These are phyloP conservation scores for Camelina laxa DNA, from an alignment of 345 rosid genomes.

Conservation along the genomic window DNA sequence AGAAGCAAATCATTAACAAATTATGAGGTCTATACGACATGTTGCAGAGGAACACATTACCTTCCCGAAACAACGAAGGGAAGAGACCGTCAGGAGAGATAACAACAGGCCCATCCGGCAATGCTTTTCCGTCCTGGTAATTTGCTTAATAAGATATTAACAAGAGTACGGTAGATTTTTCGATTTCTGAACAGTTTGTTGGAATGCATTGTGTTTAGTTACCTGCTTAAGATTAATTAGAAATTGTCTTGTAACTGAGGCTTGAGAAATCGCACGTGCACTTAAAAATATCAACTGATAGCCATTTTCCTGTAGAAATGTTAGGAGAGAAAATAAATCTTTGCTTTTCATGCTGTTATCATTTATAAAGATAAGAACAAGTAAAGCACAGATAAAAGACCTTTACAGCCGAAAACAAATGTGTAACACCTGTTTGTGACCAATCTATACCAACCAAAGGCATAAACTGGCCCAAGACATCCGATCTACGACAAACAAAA, in stretches of 20 bases:
- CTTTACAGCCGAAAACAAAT: slow-evolving; percentile 90
- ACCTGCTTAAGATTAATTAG: slow-evolving; percentile 94
- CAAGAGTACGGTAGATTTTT: not conserved
- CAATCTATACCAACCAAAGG: slow-evolving; percentile 95
- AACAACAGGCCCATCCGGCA: slow-evolving; percentile 98
- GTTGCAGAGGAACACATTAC: slow-evolving; percentile 47
- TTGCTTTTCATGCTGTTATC: slow-evolving; percentile 2
- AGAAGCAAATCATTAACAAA: slow-evolving; percentile 3
- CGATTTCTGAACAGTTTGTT: not conserved
- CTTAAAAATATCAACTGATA: slow-evolving; percentile 92
- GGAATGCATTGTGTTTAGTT: slow-evolving; percentile 6
- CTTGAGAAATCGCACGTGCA: slow-evolving; percentile 97
- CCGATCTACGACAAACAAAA: slow-evolving; percentile 66
- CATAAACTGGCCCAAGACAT: slow-evolving; percentile 98
- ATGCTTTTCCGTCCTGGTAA: slow-evolving; percentile 82
- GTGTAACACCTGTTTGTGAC: slow-evolving; percentile 95
- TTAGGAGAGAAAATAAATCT: slow-evolving; percentile 7
- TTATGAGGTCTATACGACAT: not conserved
- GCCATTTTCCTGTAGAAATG: slow-evolving; percentile 80
- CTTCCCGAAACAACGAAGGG: slow-evolving; percentile 94
- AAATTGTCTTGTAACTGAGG: slow-evolving; percentile 83
- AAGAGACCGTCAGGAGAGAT: slow-evolving; percentile 98
- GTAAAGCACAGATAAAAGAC: slow-evolving; percentile 50
- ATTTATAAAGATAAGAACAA: not conserved
- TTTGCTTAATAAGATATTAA: slow-evolving; percentile 26